Percentiles rank a stretch among this genome's conserved stretches.
Evolutionary conservation across 106 monocot species (phyloP).

Genomic region (Phalaenopsis equestris): DNA sequence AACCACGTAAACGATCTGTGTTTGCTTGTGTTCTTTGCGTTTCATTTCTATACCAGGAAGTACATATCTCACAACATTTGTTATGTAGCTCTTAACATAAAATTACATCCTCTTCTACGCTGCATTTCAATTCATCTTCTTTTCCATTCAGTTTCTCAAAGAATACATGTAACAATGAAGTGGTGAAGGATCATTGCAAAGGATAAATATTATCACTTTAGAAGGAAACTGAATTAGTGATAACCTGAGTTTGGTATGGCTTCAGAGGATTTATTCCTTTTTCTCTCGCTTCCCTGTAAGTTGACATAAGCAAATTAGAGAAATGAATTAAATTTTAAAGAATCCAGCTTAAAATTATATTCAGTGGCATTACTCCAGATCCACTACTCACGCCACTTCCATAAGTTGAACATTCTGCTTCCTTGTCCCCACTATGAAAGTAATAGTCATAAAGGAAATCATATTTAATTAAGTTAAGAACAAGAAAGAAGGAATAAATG

Average conservation of each 20-base stretch:
- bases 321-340: neutral
- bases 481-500: neutral
- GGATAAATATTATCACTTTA: neutral
- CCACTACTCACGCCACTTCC: conserved; percentile 48
- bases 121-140: neutral
- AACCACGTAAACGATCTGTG: too few species aligned
- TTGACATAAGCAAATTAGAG: neutral
- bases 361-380: conserved; percentile 11
- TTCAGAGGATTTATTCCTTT: conserved; percentile 36
- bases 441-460: neutral
- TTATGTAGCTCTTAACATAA: neutral
- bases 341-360: neutral
- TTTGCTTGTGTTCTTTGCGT: too few species aligned
- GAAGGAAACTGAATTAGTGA: neutral
- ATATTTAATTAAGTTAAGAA: neutral
- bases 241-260: conserved; percentile 31
- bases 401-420: conserved; percentile 56
- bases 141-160: neutral
- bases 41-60: too few species aligned
- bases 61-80: too few species aligned
- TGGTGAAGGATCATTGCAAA: neutral
- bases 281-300: conserved; percentile 33
- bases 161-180: neutral
- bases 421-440: conserved; percentile 22
- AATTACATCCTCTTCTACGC: neutral